phyloP scores from a whole-genome alignment of 2,329 filamentous ascomycete species.

The Neopestalotiopsis sp. region DNA sequence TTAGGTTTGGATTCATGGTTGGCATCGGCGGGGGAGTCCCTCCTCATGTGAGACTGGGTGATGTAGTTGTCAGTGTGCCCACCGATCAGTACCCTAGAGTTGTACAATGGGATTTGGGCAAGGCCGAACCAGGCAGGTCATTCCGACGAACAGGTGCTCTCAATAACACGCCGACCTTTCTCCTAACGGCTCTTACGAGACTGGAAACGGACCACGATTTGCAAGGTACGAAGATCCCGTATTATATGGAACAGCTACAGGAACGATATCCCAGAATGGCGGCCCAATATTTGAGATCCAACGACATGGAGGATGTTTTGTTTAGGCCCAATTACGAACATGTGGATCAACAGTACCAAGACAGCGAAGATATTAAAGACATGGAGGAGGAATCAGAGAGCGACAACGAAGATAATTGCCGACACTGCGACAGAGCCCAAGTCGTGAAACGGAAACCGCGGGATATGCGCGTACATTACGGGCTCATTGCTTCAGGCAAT shows the following conservation, averaged over 20 bases:
- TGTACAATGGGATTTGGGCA: conserved; percentile 31
- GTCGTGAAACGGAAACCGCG: conserved; percentile 23
- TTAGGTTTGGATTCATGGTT: not conserved
- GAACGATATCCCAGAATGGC: conserved; percentile 23
- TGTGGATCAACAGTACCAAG: not conserved
- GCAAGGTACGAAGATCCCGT: conserved; percentile 23
- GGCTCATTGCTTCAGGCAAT: conserved; percentile 32
- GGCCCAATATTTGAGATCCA: conserved; percentile 23
- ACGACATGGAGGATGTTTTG: conserved; percentile 24
- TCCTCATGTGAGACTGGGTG: conserved; percentile 24
- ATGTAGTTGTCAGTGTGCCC: conserved; percentile 31
- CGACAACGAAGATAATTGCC: conserved; percentile 21
- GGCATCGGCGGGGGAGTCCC: not conserved
- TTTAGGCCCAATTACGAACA: conserved; percentile 21
- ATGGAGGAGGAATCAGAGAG: not conserved
- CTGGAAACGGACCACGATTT: conserved; percentile 19
- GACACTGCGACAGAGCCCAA: conserved; percentile 24
- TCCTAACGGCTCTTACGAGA: conserved; percentile 21
- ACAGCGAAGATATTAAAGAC: not conserved
- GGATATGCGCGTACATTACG: conserved; percentile 30
- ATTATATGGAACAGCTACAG: conserved; percentile 24
- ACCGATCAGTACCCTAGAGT: conserved; percentile 24
- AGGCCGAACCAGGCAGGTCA: conserved; percentile 17
- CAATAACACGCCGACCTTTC: conserved; percentile 25
- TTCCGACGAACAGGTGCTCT: conserved; percentile 26